These are phyloP conservation scores for Anisodus acutangulus DNA, from an alignment of 257 asterid genomes.

Conservation along the genomic window DNA sequence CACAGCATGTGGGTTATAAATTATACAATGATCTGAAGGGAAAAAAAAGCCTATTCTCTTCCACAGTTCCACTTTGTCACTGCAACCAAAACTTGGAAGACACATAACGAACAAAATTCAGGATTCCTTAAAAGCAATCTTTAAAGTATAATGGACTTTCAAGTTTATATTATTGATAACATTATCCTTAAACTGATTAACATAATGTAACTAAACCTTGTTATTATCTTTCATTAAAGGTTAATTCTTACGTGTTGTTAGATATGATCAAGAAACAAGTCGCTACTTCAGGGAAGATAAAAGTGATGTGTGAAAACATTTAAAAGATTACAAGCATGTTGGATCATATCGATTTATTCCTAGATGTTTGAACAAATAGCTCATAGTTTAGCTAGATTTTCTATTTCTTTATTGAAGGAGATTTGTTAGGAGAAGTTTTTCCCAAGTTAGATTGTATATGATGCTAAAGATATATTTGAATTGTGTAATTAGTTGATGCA, in stretches of 20 bases:
- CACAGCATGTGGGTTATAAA: constrained; percentile 47
- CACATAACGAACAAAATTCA: constrained; percentile 35
- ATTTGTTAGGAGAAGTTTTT: too few relatives aligned
- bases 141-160: neutral
- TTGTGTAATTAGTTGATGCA: too few relatives aligned
- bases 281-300: too few relatives aligned
- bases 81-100: constrained; percentile 46
- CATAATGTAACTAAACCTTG: neutral
- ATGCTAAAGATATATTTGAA: too few relatives aligned
- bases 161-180: neutral
- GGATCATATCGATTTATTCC: too few relatives aligned
- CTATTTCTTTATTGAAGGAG: too few relatives aligned
- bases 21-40: constrained; percentile 26
- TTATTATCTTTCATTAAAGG: neutral
- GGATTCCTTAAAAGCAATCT: constrained; percentile 34
- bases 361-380: too few relatives aligned
- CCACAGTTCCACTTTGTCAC: constrained; percentile 34
- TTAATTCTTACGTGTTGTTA: neutral
- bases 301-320: too few relatives aligned
- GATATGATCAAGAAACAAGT: too few relatives aligned
- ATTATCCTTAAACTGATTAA: constrained; percentile 7
- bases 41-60: constrained; percentile 10
- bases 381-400: too few relatives aligned
- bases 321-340: too few relatives aligned
- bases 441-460: too few relatives aligned